Evolutionary conservation across 176 grass and related monocot genomes (phyloP), one percentile per base, ranked within the genome.

Genomic region (Oryza punctata): DNA sequence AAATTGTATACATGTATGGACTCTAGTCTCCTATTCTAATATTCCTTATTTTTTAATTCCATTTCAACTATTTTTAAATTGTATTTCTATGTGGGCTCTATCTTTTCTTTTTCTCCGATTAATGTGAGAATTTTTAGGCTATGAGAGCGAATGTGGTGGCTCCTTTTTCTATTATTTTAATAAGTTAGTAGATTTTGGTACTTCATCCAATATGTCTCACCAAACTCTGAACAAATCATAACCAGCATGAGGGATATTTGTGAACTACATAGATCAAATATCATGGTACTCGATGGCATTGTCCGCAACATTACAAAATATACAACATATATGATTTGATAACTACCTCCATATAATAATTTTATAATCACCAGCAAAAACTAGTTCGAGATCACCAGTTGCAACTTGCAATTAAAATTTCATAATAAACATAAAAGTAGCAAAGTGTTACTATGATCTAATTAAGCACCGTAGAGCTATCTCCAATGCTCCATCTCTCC

Each of bases 361-460:
- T 61, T 24, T 61, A 21, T 24, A 61, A 19, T 49, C 46, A 33
- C 46, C 13, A 13, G 3, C 50, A 60, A 60, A 60, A 60, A 10
- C 21, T 23, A 9, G 54, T 21, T 60, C 54, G 19, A 60, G 1
- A 46, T 35, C 12, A 57, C 52, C 52, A n/a, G 19, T 19, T 54
- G 49, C 49, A 54, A 7, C 49, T 19, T 30, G 50, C 10, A 28
- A 63, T 32, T 27, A n/a, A 30, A 49, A 25, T 12, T 49, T 47
- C 35, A 29, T 24, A 75, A 10, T 24, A 75, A 4, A 46, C 47
- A 63, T 0, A 14, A 5, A 1, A 7, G 12, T 12, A n/a, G 6
- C 16, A 69, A 40, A 63, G 27, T 33, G 81, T 84, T 41, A 73
- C n/a, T n/a, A n/a, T 68, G 67, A 66, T 67, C 77, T 47, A 49